phyloP scores from a whole-genome alignment of 208 protist species.

The Crithidia thermophila region DNA sequence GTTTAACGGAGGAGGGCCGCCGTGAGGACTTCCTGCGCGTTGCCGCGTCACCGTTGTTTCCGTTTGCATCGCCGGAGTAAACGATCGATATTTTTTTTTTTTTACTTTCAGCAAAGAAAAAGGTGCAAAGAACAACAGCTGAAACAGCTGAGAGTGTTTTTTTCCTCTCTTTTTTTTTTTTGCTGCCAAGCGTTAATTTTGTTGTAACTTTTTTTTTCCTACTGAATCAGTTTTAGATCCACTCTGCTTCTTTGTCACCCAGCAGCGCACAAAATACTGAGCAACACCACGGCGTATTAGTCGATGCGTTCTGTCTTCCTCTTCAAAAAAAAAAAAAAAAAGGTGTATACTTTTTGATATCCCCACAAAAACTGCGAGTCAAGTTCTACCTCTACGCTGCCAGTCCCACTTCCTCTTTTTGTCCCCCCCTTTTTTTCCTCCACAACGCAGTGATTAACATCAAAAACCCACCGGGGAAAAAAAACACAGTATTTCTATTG shows the following conservation, averaged over 20 bases:
- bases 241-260: neutral
- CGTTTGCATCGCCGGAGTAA: constrained; percentile 18
- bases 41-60: constrained; percentile 58
- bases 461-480: no score
- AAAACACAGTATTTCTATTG: no score
- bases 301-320: neutral
- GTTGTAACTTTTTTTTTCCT: no score
- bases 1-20: constrained; percentile 55
- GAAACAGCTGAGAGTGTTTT: neutral
- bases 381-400: neutral
- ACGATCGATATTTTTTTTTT: constrained; percentile 5
- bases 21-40: constrained; percentile 67
- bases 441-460: no score
- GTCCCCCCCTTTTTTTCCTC: neutral
- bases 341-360: no score
- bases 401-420: neutral
- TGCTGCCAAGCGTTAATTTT: neutral
- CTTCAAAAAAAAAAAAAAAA: no score
- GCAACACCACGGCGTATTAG: neutral
- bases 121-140: no score
- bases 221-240: no score
- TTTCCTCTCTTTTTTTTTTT: constrained; percentile 1
- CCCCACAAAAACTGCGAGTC: neutral
- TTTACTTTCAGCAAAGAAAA: no score
- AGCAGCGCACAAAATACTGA: neutral